phyloP scores from a whole-genome alignment of 179 eudicot genomes.

The Gypsophila paniculata region DNA sequence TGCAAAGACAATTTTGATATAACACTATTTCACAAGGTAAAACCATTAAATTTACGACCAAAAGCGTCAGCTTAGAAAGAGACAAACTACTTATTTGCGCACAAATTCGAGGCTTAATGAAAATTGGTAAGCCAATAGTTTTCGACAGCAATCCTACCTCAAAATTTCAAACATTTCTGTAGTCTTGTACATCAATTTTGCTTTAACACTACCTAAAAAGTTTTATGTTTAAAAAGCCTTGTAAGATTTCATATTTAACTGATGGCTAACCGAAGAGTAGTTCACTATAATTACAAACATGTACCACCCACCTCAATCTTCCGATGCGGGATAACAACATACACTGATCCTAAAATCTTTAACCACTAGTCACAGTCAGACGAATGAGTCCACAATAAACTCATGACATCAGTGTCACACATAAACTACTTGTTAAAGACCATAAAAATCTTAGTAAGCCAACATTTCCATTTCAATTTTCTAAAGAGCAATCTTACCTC shows the following conservation, averaged over 20 bases:
- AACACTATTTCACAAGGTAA: no score
- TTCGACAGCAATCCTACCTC: neutral
- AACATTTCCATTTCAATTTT: neutral
- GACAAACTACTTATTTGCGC: neutral
- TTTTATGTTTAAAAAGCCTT: neutral
- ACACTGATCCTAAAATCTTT: neutral
- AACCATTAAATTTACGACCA: neutral
- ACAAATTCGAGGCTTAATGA: neutral
- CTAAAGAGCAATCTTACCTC: neutral
- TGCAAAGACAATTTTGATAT: no score
- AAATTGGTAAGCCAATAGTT: neutral
- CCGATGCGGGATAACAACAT: no score
- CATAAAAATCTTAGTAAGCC: neutral
- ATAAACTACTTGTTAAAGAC: neutral
- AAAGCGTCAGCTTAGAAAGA: neutral
- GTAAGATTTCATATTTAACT: neutral
- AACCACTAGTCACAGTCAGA: neutral
- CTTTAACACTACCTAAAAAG: neutral
- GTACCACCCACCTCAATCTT: neutral
- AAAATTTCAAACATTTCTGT: neutral
- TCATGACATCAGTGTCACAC: neutral
- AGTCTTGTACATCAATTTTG: neutral
- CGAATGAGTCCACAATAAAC: neutral
- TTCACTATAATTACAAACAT: neutral
- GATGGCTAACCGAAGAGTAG: neutral